These are phyloP conservation scores for Jamesozyma jinghongensis DNA, from an alignment of 805 yeast species.

Conservation along the genomic window DNA sequence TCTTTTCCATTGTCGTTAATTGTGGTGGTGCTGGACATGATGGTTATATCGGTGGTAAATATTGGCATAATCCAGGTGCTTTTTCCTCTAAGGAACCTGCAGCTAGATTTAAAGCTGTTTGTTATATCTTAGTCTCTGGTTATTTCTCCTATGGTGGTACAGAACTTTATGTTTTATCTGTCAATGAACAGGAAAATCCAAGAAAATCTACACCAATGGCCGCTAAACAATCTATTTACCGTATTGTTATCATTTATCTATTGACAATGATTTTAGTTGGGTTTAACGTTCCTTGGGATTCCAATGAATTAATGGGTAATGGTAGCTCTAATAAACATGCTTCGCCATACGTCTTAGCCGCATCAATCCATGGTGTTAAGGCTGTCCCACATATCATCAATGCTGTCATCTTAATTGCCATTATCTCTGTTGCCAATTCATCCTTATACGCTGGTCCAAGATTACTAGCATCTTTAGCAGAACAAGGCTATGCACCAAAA, in stretches of 20 bases:
- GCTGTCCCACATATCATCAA: slow-evolving; percentile 67
- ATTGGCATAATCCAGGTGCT: slow-evolving; percentile 53
- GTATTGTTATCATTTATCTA: slow-evolving; percentile 51
- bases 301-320: slow-evolving; percentile 41
- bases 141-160: slow-evolving; percentile 60
- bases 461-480: slow-evolving; percentile 57
- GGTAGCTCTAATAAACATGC: slow-evolving; percentile 46
- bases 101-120: slow-evolving; percentile 49
- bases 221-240: slow-evolving; percentile 56
- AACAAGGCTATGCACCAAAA: slow-evolving; percentile 60
- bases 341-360: slow-evolving; percentile 72
- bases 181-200: slow-evolving; percentile 54
- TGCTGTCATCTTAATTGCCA: slow-evolving; percentile 64
- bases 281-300: slow-evolving; percentile 51
- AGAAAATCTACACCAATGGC: slow-evolving; percentile 55
- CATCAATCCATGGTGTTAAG: slow-evolving; percentile 48
- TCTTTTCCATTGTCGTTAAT: slow-evolving; percentile 45
- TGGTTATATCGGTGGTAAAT: slow-evolving; percentile 49
- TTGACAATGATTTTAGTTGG: slow-evolving; percentile 47
- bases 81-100: slow-evolving; percentile 24
- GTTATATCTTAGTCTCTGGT: slow-evolving; percentile 54
- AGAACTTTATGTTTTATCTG: slow-evolving; percentile 56
- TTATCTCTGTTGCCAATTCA: slow-evolving; percentile 68
- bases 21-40: slow-evolving; percentile 51
- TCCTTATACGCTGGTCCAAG: slow-evolving; percentile 68